Percentiles rank a stretch among this genome's conserved stretches.
These are phyloP conservation scores for Dimargaris cristalligena DNA, from an alignment of 192 early-diverging fungal species.

Conservation along the genomic window DNA sequence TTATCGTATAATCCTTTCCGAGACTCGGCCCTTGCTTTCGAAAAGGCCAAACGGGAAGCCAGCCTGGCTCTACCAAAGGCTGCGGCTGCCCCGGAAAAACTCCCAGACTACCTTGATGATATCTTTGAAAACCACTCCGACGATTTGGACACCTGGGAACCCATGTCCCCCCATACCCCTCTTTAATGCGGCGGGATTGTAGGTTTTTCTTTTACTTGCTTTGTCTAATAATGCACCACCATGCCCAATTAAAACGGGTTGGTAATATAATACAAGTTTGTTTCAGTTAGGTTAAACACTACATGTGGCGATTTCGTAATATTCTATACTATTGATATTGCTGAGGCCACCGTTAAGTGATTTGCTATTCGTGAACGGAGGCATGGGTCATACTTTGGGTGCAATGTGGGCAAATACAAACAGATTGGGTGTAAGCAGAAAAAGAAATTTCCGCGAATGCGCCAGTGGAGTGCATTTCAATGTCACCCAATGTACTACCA, in stretches of 20 bases:
- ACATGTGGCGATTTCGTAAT: not conserved
- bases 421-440: too few species aligned
- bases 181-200: not conserved
- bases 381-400: too few species aligned
- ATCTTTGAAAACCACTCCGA: slow-evolving; percentile 2
- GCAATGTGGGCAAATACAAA: too few species aligned
- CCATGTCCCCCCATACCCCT: not conserved
- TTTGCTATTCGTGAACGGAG: too few species aligned
- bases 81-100: not conserved
- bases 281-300: not conserved
- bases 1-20: slow-evolving; percentile 7
- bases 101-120: slow-evolving; percentile 1
- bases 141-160: slow-evolving; percentile 3
- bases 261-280: not conserved
- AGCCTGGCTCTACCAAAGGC: too few species aligned
- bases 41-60: not conserved
- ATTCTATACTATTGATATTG: too few species aligned
- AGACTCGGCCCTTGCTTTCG: not conserved
- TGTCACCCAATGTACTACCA: too few species aligned
- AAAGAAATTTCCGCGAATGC: too few species aligned
- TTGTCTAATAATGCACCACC: too few species aligned
- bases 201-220: not conserved
- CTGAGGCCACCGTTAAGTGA: too few species aligned
- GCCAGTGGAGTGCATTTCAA: too few species aligned
- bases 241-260: not conserved